phyloP scores from a whole-genome alignment of 2,329 filamentous ascomycete species.

The Diaporthe velutina region DNA sequence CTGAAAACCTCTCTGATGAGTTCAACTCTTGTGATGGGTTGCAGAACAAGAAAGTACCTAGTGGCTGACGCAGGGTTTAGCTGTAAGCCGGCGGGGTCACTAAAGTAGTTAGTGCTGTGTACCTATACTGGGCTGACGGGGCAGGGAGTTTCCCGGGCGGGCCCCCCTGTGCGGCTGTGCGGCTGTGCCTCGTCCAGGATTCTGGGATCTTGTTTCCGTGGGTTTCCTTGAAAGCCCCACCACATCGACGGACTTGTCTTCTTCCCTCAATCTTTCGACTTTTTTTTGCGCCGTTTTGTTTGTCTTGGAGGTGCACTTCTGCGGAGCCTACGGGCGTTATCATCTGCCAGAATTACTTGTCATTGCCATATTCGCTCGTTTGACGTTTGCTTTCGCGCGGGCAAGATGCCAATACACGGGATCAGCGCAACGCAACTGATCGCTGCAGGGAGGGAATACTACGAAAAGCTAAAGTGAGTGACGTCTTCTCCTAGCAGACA shows the following conservation, averaged over 20 bases:
- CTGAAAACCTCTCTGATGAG: too few species aligned
- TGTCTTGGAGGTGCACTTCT: neutral
- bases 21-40: neutral
- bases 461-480: slow-evolving; percentile 38
- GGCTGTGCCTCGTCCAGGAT: slow-evolving; percentile 13
- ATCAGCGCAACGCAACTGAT: slow-evolving; percentile 36
- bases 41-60: neutral
- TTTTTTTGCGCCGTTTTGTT: neutral
- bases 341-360: neutral
- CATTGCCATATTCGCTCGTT: neutral
- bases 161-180: neutral
- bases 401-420: slow-evolving; percentile 38
- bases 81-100: neutral
- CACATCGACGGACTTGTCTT: neutral
- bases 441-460: slow-evolving; percentile 37
- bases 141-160: slow-evolving; percentile 6
- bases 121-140: neutral
- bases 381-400: neutral
- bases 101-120: neutral
- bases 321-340: slow-evolving; percentile 10
- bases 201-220: neutral
- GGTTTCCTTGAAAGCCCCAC: slow-evolving; percentile 8
- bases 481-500: too few species aligned
- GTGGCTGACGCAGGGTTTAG: neutral
- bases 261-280: neutral